Base-by-base conservation (phyloP, 345 rosid species). In the Eucalyptus fibrosa region DNA sequence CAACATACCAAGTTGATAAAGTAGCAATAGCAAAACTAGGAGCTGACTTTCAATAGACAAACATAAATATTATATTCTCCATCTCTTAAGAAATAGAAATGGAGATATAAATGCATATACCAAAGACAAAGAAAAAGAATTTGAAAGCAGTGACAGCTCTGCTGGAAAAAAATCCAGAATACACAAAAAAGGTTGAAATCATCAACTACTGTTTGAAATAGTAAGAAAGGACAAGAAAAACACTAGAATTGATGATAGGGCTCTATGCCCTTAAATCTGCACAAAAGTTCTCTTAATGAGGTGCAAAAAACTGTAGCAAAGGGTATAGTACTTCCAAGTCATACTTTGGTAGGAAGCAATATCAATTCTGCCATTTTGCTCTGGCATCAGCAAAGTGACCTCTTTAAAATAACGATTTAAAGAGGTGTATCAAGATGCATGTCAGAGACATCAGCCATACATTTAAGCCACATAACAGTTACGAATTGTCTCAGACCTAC, bases 311-410 rank as follows among this genome's bases (percentile, higher is more conserved):
- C 60, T 98, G 96, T 96, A 83, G 95, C 99, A 94, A 89, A 94
- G 93, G 88, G 82, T 56, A 91, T 47, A 90, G 91, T 92, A 89
- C 90, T 93, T 89, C 92, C 95, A 85, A 49, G 94, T 92, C 93
- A 90, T 91, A 93, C 97, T 96, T 91, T 86, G 87, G 91, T 94
- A 95, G 86, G 94, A 90, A 93, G 95, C 90, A 94, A 90, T 93
- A 95, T 90, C 94, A 88, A 90, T 95, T 93, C 90, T 88, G 97
- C 96, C 87, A 42, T 90, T 89, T 95, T 92, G 37, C 88, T 97
- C 62, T 96, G 89, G 99, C 99, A 97, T 98, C 97, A 81, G 87
- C 42, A 89, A 90, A 93, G 99, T 97, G 99, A 94, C 98, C 98
- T 86, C 92, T 90, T 92, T 91, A 95, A 96, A 95, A 95, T 91